These are phyloP conservation scores for Rhynchosporium secalis DNA, from an alignment of 2,329 filamentous ascomycete species.

Conservation along the genomic window DNA sequence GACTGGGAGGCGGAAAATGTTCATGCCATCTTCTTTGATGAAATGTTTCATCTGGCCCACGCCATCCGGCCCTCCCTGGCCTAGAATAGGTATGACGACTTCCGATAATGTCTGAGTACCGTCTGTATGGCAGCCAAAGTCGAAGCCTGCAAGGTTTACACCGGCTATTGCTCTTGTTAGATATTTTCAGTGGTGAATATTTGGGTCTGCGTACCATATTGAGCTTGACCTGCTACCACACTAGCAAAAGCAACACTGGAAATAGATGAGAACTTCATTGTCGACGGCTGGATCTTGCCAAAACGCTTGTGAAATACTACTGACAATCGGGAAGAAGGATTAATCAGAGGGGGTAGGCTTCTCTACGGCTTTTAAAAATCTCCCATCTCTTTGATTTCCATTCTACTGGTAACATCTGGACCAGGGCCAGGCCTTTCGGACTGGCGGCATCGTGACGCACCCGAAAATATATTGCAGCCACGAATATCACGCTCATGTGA, in stretches of 20 bases:
- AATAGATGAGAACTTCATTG: background rate
- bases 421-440: too few relatives aligned
- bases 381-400: too few relatives aligned
- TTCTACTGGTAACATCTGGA: too few relatives aligned
- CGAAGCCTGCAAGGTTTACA: slow-evolving; percentile 44
- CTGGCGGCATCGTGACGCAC: too few relatives aligned
- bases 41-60: slow-evolving; percentile 33
- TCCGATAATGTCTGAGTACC: slow-evolving; percentile 41
- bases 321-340: background rate
- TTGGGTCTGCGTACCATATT: slow-evolving; percentile 24
- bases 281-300: background rate
- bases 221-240: slow-evolving; percentile 21
- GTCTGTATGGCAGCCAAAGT: slow-evolving; percentile 48
- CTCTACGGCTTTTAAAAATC: background rate
- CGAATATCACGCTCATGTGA: too few relatives aligned
- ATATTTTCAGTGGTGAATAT: background rate
- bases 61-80: slow-evolving; percentile 40
- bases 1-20: slow-evolving; percentile 57
- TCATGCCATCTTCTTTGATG: slow-evolving; percentile 41
- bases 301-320: background rate
- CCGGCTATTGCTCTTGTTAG: slow-evolving; percentile 24
- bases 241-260: background rate
- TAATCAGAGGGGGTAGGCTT: background rate
- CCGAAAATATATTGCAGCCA: too few relatives aligned
- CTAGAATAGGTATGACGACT: background rate